Evolutionary conservation across 2,329 filamentous ascomycete genomes (phyloP), one percentile per base, ranked within the genome.

Genomic region (Beauveria bassiana): DNA sequence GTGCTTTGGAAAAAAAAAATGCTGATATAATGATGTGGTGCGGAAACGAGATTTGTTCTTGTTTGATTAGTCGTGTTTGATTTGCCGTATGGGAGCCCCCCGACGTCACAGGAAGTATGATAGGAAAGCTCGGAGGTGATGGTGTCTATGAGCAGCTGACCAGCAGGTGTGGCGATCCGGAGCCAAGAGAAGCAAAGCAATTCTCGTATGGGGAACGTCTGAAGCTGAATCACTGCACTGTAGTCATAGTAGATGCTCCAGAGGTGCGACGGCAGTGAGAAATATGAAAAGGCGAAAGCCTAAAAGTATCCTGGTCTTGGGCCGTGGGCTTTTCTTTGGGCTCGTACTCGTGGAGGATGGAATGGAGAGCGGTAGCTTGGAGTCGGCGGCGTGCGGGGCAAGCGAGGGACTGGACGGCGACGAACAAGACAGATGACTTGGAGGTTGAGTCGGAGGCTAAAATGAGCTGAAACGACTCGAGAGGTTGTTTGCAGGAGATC

Each of bases 341-440:
- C 24, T 24, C 16, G 42, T 22, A 31, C 42, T 46, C 53, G 53
- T 24, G 53, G 53, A 46, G 40, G 40, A 34, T 31, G 43, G 47
- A 50, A 34, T 31, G 43, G 47, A 50, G 8, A 26, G 20, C n/a
- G 5, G 54, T 57, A 43, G 53, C 40, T 45, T 14, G 22, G 34
- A 47, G 43, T 38, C 12, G 56, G 38, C 26, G 34, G 56, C 56
- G 56, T 42, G 56, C 56, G 46, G 56, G 56, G 56, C 56, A 59
- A 56, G 34, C 38, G 56, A 59, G 46, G 31, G 46, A 51, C 31
- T 26, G 20, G 56, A 28, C 22, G 56, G 46, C 55, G 28, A 49
- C 12, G 54, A 20, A 18, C 14, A 34, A 20, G 26, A 40, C 20
- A 7, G n/a, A 4, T 20, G 18, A 22, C 20, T 16, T 43, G 10